These are phyloP conservation scores for Babesia sp. DNA, from an alignment of 169 alveolate species.

Conservation along the genomic window DNA sequence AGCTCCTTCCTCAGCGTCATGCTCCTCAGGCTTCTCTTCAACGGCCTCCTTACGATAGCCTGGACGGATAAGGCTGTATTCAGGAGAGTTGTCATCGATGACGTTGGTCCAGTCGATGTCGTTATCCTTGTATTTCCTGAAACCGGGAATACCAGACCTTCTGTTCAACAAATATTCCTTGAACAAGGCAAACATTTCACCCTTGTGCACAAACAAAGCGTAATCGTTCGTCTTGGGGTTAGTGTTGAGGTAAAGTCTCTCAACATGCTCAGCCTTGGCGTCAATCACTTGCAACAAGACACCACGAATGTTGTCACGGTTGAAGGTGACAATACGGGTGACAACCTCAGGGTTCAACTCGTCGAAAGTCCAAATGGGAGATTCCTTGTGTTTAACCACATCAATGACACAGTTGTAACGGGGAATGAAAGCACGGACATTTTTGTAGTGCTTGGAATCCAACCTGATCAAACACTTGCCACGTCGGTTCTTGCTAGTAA, in stretches of 20 bases:
- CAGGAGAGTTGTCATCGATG: background rate
- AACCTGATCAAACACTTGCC: background rate
- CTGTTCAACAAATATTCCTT: constrained; percentile 25
- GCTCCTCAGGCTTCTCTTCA: background rate
- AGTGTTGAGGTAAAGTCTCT: constrained; percentile 26
- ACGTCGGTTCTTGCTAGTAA: background rate
- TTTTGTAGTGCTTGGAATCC: constrained; percentile 25
- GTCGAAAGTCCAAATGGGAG: constrained; percentile 14
- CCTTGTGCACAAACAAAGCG: constrained; percentile 28
- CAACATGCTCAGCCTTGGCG: constrained; percentile 6
- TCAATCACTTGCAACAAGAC: constrained; percentile 16
- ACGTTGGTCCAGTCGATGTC: constrained; percentile 31
- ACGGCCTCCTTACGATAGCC: background rate
- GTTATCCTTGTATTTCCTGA: constrained; percentile 6
- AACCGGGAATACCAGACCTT: constrained; percentile 2
- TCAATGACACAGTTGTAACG: constrained; percentile 23
- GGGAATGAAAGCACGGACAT: constrained; percentile 19
- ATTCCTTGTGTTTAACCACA: background rate
- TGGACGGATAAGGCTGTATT: background rate
- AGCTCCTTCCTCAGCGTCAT: background rate
- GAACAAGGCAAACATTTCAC: constrained; percentile 36
- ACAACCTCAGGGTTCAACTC: constrained; percentile 32
- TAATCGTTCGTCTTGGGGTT: constrained; percentile 39
- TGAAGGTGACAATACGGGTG: constrained; percentile 22
- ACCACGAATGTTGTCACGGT: constrained; percentile 23